Evolutionary conservation across 2,329 filamentous ascomycete species (phyloP).

Genomic region (Macrophomina pseudophaseolina): DNA sequence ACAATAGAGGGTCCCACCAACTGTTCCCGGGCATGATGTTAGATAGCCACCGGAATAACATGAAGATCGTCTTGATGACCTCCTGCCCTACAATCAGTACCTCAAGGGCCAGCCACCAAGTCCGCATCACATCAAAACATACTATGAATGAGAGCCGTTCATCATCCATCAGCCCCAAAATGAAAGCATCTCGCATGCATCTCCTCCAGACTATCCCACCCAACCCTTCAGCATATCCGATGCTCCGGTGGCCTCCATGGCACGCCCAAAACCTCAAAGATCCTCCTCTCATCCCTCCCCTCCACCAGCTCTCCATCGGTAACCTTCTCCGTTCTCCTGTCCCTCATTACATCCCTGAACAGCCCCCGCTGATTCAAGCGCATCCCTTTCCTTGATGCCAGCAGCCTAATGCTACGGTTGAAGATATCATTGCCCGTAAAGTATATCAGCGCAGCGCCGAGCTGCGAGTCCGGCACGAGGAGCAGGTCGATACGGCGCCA

Average conservation of each 20-base stretch:
- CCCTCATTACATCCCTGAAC: slow-evolving; percentile 72
- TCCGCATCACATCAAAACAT: too few relatives aligned
- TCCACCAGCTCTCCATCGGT: slow-evolving; percentile 75
- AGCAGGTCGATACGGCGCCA: slow-evolving; percentile 89
- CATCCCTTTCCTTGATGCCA: slow-evolving; percentile 83
- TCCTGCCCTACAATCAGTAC: too few relatives aligned
- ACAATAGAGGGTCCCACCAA: too few relatives aligned
- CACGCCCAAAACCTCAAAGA: slow-evolving; percentile 83
- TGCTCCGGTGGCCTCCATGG: slow-evolving; percentile 80
- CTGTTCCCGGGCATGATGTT: too few relatives aligned
- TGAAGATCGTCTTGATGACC: too few relatives aligned
- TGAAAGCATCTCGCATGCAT: background rate
- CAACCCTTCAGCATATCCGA: slow-evolving; percentile 59
- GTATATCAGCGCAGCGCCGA: slow-evolving; percentile 88
- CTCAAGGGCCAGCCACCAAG: too few relatives aligned
- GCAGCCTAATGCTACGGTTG: slow-evolving; percentile 80
- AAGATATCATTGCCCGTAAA: slow-evolving; percentile 97
- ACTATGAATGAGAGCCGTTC: too few relatives aligned
- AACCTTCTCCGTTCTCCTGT: slow-evolving; percentile 61
- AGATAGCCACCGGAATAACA: too few relatives aligned
- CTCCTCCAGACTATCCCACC: background rate
- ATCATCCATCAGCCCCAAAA: too few relatives aligned
- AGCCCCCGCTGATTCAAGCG: slow-evolving; percentile 82
- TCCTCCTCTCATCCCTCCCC: slow-evolving; percentile 74
- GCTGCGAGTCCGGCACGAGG: slow-evolving; percentile 77